A percentile compares a stretch with the other conserved stretches of the same genome.
Evolutionary conservation across 2,329 filamentous ascomycete genomes (phyloP).

Genomic region (Aspergillus japonicus): DNA sequence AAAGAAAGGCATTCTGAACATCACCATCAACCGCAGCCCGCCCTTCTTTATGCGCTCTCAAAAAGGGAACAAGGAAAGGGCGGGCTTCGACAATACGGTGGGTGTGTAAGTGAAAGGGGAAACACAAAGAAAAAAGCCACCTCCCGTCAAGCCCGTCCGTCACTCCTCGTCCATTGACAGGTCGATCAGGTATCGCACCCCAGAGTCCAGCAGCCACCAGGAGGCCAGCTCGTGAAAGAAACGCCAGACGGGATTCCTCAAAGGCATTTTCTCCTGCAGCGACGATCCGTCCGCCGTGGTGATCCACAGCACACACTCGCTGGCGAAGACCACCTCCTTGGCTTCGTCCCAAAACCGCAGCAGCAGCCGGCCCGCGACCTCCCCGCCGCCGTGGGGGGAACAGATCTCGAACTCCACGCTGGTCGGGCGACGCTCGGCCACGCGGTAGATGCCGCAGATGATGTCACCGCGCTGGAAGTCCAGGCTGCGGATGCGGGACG

Average conservation of each 20-base stretch:
- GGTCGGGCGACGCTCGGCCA: constrained; percentile 22
- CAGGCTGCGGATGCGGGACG: constrained; percentile 25
- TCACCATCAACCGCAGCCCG: background rate
- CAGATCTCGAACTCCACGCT: constrained; percentile 35
- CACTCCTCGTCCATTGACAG: constrained; percentile 13
- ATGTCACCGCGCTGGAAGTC: constrained; percentile 32
- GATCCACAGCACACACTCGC: constrained; percentile 35
- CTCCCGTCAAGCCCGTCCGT: background rate
- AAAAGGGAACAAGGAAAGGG: background rate
- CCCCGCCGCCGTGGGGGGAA: constrained; percentile 5
- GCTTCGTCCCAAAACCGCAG: constrained; percentile 23
- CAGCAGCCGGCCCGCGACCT: constrained; percentile 25
- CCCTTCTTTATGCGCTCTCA: background rate
- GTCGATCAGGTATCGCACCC: constrained; percentile 30
- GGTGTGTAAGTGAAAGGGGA: background rate
- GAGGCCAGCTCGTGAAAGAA: constrained; percentile 36
- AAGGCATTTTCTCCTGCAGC: constrained; percentile 24
- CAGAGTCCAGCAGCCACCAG: constrained; percentile 40
- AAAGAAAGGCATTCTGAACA: background rate
- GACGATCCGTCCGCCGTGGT: constrained; percentile 10
- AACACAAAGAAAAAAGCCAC: background rate
- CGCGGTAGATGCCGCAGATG: constrained; percentile 34
- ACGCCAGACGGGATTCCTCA: constrained; percentile 29
- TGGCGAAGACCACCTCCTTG: constrained; percentile 24
- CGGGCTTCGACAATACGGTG: too few relatives aligned